Conservation (phyloP, 2,329 filamentous ascomycete species). For the Alternaria triticimaculans region DNA sequence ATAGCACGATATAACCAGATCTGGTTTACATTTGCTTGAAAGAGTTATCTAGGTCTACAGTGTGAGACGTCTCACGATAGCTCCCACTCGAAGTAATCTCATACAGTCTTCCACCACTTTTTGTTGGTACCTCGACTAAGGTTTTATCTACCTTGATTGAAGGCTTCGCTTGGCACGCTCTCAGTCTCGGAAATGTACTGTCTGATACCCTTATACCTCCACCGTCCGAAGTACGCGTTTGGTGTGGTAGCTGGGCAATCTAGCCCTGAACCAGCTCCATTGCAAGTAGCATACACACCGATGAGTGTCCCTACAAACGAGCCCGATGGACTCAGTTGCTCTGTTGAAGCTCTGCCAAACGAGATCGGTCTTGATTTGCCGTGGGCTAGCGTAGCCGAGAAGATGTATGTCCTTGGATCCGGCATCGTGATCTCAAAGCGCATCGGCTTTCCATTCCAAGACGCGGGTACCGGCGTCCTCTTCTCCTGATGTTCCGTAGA, state of each 20-base stretch:
- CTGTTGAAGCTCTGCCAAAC: conserved; percentile 15
- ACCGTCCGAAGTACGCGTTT: conserved; percentile 57
- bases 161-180: background rate
- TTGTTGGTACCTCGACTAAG: background rate
- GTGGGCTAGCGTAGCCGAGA: background rate
- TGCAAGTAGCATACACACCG: conserved; percentile 61
- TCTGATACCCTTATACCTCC: conserved; percentile 50
- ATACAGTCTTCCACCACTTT: background rate
- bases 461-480: conserved; percentile 48
- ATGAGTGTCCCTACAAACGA: conserved; percentile 54
- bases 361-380: background rate
- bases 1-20: background rate
- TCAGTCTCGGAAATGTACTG: conserved; percentile 5
- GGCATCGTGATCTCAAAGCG: conserved; percentile 22
- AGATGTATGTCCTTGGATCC: conserved; percentile 2
- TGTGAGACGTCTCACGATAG: background rate
- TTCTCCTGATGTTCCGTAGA: conserved; percentile 42
- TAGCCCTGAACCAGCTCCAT: conserved; percentile 48
- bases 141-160: background rate
- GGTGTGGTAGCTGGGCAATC: conserved; percentile 38
- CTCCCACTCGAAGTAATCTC: background rate
- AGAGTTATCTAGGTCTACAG: background rate
- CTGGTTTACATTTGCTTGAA: background rate
- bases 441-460: conserved; percentile 47
- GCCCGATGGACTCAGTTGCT: conserved; percentile 11